Base-by-base conservation (phyloP, 805 yeast genomes). In the Starmerella vaccinii region DNA sequence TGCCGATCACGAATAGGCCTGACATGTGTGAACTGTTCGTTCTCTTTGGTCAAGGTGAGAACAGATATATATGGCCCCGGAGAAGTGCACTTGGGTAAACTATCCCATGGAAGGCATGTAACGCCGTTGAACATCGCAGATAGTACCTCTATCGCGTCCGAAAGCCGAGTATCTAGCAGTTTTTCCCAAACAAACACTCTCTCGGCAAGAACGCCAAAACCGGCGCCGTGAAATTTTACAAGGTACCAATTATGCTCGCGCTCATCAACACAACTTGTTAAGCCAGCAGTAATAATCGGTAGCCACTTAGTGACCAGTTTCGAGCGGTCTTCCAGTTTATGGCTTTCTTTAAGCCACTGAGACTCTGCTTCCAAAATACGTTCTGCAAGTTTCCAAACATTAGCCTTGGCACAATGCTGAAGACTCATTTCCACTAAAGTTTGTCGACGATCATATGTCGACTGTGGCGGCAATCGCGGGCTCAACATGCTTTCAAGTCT, bases 151-250 rank as follows among this genome's bases (percentile, higher is more conserved):
- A 27, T 41, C 5, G 45, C 45, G 8, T 41, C 45, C 19, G 45
- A 18, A 1, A 41, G 33, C 19, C 45, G 32, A 3, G 23, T 26
- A 4, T 9, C 18, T 4, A 15, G n/a, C 10, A n/a, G 24, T 5
- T 23, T 41, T 18, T 41, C 45, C 45, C 45, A 41, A 13, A 41
- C n/a, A 21, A 26, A 26, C 24, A 27, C 45, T 16, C 45, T 33
- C 10, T n/a, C 15, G 4, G n/a, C 6, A 7, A 41, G 33, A 16
- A 5, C 9, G 4, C 45, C 45, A 16, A 41, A 41, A 10, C 34
- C 45, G n/a, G 9, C 10, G 24, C 45, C 45, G 10, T 10, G 4
- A 16, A 41, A 41, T 16, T 12, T 27, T 1, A 41, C 10, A 16
- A 41, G 45, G n/a, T 41, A 41, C 45, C 45, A 41, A 10, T 41